Percentiles rank a stretch among this genome's conserved stretches.
These are phyloP conservation scores for Starmerella apis DNA, from an alignment of 805 yeast species.

Conservation along the genomic window DNA sequence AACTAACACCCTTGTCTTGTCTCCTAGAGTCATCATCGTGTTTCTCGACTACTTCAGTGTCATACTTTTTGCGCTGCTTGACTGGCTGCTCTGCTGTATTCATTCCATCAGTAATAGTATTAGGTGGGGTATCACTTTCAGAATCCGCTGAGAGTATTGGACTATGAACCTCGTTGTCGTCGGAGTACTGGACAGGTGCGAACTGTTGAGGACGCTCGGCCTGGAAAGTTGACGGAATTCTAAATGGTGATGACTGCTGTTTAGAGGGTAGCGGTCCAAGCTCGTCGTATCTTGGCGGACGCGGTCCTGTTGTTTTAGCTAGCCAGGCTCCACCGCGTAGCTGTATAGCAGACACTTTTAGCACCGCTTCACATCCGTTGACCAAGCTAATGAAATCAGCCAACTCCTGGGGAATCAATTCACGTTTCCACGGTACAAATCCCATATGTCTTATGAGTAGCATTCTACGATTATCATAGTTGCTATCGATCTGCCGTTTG, in stretches of 20 bases:
- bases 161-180: not conserved
- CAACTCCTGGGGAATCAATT: not conserved
- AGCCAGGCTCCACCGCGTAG: constrained; percentile 13
- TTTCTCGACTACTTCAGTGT: not conserved
- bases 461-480: not conserved
- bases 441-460: constrained; percentile 4
- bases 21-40: not conserved
- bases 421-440: constrained; percentile 4
- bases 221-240: not conserved
- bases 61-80: not conserved
- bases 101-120: not conserved
- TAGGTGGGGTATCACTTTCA: not conserved
- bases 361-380: constrained; percentile 4
- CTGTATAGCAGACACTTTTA: not conserved
- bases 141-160: not conserved
- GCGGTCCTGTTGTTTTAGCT: not conserved
- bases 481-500: not conserved
- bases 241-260: not conserved
- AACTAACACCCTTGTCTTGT: too few relatives aligned
- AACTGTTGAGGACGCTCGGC: not conserved
- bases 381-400: not conserved
- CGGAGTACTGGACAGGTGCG: constrained; percentile 5
- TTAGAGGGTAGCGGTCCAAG: constrained; percentile 4
- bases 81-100: not conserved
- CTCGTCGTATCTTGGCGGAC: constrained; percentile 6